Evolutionary conservation across 768 basidiomycete species (phyloP), one percentile per base, ranked within the genome.

Genomic region (Xerocomellus chrysenteron): DNA sequence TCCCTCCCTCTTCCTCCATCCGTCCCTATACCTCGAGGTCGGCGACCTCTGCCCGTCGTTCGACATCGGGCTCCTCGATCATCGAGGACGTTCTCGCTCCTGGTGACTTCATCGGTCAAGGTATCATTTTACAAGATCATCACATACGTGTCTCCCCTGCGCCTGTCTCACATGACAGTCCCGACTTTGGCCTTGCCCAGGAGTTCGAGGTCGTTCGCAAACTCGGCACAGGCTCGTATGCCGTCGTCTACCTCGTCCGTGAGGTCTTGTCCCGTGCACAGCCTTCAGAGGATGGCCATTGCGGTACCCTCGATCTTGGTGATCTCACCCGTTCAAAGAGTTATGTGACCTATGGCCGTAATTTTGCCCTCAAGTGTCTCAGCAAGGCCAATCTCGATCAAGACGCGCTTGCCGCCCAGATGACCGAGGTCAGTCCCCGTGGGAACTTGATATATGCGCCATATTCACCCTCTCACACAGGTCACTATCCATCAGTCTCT

Each of bases 341-440:
- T 41, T 70, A 73, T 55, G 75, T 76, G 21, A 72, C 77, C 14
- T 90, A 92, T 61, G 91, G 90, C 24, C 81, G 87, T 55, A 84
- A 94, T 68, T 92, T 86, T 72, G 97, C 97, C n/a, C 83, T 98
- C 75, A 98, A 99, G 80, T 90, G 92, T 73, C 79, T 98, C 61
- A 93, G 92, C 71, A 98, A 98, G 75, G 89, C 87, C 50, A 89
- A 98, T 78, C 86, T 97, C 59, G 86, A 92, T 74, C 82, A 87
- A 63, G 94, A 96, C 51, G 88, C 90, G 61, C 78, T 97, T 65
- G 83, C 81, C 35, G 85, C 94, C 7, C 97, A 98, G 75, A 82
- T 96, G 76, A 85, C 92, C 65, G 96, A 98, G 84, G 91, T 90
- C 61, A 40, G 76, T 74, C 42, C 10, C 19, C 48, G 37, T 59